Percentiles rank a stretch among this genome's conserved stretches.
These are phyloP conservation scores for Dillenia suffruticosa DNA, from an alignment of 164 flowering plant genomes.

Conservation along the genomic window DNA sequence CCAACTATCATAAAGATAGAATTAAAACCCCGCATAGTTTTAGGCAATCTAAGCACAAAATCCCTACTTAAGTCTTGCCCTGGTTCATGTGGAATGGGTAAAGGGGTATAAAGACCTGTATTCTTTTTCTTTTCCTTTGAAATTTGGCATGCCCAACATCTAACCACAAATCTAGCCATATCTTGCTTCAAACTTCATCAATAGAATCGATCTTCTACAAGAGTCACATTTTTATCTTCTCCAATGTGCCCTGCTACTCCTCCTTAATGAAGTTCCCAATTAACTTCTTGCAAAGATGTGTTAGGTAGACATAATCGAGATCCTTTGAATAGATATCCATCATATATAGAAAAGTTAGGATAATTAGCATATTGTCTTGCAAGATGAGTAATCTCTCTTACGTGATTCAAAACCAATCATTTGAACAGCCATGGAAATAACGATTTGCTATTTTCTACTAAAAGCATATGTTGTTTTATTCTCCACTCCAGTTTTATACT, in stretches of 20 bases:
- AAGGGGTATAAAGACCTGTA: background rate
- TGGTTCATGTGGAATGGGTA: background rate
- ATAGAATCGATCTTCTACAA: background rate
- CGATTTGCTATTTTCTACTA: background rate
- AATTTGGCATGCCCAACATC: background rate
- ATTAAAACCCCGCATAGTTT: background rate
- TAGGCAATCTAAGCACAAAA: background rate
- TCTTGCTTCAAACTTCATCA: background rate
- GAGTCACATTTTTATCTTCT: background rate
- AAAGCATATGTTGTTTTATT: conserved; percentile 7
- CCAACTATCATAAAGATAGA: background rate
- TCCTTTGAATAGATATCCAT: conserved; percentile 4
- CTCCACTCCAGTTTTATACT: background rate
- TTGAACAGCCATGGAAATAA: background rate
- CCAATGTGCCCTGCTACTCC: conserved; percentile 8
- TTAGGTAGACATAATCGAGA: background rate
- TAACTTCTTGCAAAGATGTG: background rate
- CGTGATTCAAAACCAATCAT: conserved; percentile 2
- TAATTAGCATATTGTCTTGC: background rate
- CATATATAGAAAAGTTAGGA: background rate
- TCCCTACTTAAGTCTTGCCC: background rate
- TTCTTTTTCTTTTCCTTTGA: conserved; percentile 1
- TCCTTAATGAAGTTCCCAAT: conserved; percentile 1
- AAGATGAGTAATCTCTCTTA: background rate
- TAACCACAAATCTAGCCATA: background rate